Evolutionary conservation across 2,329 filamentous ascomycete genomes (phyloP), one percentile per base, ranked within the genome.

Genomic region (Fonsecaea monophora): DNA sequence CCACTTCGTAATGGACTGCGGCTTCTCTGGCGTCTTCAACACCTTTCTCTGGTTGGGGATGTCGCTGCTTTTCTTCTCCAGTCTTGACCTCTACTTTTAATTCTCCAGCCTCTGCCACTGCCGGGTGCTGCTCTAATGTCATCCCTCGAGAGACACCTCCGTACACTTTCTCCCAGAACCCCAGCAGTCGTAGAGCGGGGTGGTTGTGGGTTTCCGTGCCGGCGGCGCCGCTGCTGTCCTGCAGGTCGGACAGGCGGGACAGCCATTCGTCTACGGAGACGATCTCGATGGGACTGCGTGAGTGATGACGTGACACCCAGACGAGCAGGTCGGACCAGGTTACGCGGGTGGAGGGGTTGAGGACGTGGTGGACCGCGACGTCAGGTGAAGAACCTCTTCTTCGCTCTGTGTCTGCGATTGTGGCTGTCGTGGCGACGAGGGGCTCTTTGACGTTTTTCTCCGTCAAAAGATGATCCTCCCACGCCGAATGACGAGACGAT

Each of bases 91-190:
- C 38, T 42, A 6, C 18, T 18, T n/a, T 4, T 45, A 1, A 6
- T 9, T 18, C 40, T 45, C 6, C 55, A 21, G 18, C 37, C 30
- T 15, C 15, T 30, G 7, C 53, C 53, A 13, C 45, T 4, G 21
- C 6, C 2, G 45, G 18, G 4, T 32, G 30, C 30, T 32, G 30
- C 12, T 13, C 25, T 3, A 3, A 18, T 30, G 9, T 1, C n/a
- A 12, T 25, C 21, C 18, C 3, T 21, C 1, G 21, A 21, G n/a
- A 32, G 30, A 6, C 4, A 32, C 30, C 42, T 21, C 45, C 21
- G 18, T 82, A 84, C 3, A 76, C 77, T 60, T 77, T 75, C 70
- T 80, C 82, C 85, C 84, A 87, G 38, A 84, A 74, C 4, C 81
- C 81, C 35, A 86, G 70, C 53, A 87, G 74, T 60, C 81, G 82